phyloP scores from a whole-genome alignment of 805 yeast genomes.

The Suhomyces kilbournensis region DNA sequence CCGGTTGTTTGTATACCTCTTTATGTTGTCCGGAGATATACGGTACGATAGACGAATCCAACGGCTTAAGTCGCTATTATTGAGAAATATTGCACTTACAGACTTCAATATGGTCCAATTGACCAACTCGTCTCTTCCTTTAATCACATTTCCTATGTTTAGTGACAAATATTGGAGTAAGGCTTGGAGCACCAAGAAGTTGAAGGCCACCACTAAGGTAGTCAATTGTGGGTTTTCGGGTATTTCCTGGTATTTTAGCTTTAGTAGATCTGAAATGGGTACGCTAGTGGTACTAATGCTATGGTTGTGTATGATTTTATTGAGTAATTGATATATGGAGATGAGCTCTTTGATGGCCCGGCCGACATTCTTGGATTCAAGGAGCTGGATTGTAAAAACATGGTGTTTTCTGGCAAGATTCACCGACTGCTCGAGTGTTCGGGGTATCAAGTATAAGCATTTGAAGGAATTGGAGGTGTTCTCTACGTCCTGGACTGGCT shows the following conservation, averaged over 20 bases:
- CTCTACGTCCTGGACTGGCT: constrained; percentile 2
- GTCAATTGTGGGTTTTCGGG: constrained; percentile 2
- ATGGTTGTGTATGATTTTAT: constrained; percentile 8
- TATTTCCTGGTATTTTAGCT: constrained; percentile 7
- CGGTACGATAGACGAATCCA: constrained; percentile 20
- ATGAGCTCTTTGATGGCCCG: constrained; percentile 11
- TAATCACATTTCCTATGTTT: constrained; percentile 13
- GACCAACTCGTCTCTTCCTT: constrained; percentile 9
- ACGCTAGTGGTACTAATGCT: not conserved
- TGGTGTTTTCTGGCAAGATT: constrained; percentile 25
- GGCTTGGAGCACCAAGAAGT: constrained; percentile 28
- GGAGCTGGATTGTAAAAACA: constrained; percentile 21
- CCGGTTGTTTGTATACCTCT: constrained; percentile 19
- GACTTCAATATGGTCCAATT: constrained; percentile 9
- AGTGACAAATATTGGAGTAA: constrained; percentile 20
- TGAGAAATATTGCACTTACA: constrained; percentile 17
- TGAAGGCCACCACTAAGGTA: constrained; percentile 22
- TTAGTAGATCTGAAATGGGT: constrained; percentile 4
- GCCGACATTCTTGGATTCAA: constrained; percentile 14
- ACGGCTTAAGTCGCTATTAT: constrained; percentile 14
- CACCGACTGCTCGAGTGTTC: constrained; percentile 4
- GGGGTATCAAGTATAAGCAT: constrained; percentile 14
- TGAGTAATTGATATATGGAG: constrained; percentile 8
- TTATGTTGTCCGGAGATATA: constrained; percentile 4
- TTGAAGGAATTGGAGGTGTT: constrained; percentile 14